Percentiles rank a stretch among this genome's conserved stretches.
phyloP scores from a whole-genome alignment of 192 early-diverging fungal species.

The Lobosporangium transversale region DNA sequence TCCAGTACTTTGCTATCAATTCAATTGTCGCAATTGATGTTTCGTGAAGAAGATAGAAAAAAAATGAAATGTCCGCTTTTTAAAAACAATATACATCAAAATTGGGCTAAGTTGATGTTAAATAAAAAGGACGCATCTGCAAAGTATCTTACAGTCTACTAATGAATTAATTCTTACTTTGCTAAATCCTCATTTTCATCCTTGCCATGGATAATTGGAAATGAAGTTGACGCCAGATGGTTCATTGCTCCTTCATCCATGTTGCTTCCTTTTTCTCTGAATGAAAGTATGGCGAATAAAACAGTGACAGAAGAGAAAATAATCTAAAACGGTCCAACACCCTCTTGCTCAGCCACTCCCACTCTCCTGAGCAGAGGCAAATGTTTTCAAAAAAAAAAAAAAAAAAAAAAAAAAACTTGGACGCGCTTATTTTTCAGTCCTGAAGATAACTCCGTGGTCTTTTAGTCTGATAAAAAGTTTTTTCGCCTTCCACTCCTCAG shows the following conservation, averaged over 20 bases:
- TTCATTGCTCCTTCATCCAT: conserved; percentile 39
- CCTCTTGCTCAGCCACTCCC: conserved; percentile 17
- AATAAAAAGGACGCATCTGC: too few species aligned
- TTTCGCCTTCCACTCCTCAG: background rate
- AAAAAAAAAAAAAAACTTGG: too few species aligned
- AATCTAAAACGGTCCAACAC: too few species aligned
- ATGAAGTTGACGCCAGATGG: conserved; percentile 41
- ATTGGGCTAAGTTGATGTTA: too few species aligned
- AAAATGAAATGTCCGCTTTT: background rate
- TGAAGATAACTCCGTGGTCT: background rate
- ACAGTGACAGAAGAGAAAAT: background rate
- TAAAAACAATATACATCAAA: background rate
- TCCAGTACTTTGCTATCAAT: conserved; percentile 44
- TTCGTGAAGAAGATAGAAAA: background rate
- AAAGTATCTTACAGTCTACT: too few species aligned
- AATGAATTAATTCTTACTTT: too few species aligned
- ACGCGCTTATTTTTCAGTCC: too few species aligned
- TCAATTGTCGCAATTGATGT: background rate
- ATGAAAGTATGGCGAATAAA: background rate
- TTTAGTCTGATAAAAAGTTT: background rate
- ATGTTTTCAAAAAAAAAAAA: too few species aligned
- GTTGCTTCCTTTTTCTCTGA: background rate
- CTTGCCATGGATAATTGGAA: conserved; percentile 41
- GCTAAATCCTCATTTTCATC: conserved; percentile 50
- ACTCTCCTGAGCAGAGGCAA: background rate